A percentile compares a stretch with the other conserved stretches of the same genome.
Evolutionary conservation across 805 yeast species (phyloP).

Genomic region (Saccharomycopsis schoenii): DNA sequence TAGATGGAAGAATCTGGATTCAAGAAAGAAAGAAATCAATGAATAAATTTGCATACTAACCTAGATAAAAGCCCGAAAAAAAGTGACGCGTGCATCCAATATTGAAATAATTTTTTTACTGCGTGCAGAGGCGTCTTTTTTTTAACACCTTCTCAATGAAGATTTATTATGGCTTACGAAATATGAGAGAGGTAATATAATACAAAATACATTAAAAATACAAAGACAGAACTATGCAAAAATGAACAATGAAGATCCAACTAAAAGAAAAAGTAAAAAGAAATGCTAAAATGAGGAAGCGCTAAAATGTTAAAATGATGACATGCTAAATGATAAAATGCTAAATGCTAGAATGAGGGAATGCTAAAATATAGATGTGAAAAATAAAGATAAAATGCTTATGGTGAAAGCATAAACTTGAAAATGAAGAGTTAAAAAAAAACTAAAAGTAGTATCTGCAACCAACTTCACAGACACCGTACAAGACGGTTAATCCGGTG

Average conservation of each 20-base stretch:
- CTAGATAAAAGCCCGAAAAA: neutral
- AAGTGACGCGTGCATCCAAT: too few species aligned
- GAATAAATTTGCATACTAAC: neutral
- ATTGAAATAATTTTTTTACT: neutral
- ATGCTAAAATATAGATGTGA: neutral
- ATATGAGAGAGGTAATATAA: neutral
- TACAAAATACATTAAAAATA: neutral
- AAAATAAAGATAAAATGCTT: neutral
- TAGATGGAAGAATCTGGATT: too few species aligned
- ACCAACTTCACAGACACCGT: conserved; percentile 13
- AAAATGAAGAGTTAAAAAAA: neutral
- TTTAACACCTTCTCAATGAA: neutral
- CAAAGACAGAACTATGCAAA: neutral
- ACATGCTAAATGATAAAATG: neutral
- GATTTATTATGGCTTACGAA: neutral
- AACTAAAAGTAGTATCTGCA: conserved; percentile 6
- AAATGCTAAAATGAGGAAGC: neutral
- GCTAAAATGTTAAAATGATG: neutral
- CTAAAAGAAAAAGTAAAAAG: too few species aligned
- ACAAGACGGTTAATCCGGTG: conserved; percentile 11
- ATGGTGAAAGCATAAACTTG: neutral
- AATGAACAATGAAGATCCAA: neutral
- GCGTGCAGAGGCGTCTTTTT: neutral
- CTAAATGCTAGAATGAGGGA: neutral
- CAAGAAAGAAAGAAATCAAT: too few species aligned